These are phyloP conservation scores for Patellaria atrata DNA, from an alignment of 495 filamentous ascomycete genomes.

Conservation along the genomic window DNA sequence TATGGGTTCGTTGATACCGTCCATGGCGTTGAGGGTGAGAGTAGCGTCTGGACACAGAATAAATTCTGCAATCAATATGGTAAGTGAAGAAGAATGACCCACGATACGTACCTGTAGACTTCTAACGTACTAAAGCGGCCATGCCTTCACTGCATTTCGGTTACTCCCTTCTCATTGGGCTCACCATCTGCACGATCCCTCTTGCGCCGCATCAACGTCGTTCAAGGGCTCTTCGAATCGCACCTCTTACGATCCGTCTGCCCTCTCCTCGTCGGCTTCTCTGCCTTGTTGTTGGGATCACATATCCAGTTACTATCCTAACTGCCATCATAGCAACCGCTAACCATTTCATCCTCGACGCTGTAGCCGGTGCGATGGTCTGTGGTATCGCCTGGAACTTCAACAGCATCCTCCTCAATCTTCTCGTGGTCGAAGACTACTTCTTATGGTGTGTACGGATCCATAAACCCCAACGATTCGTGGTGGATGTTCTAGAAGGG, in stretches of 20 bases:
- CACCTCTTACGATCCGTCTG: slow-evolving; percentile 10
- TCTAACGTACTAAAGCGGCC: slow-evolving; percentile 46
- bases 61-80: slow-evolving; percentile 52
- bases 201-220: slow-evolving; percentile 23
- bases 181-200: slow-evolving; percentile 46
- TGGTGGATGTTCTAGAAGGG: slow-evolving; percentile 5
- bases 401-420: slow-evolving; percentile 44
- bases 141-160: slow-evolving; percentile 76
- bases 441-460: slow-evolving; percentile 48
- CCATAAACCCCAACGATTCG: slow-evolving; percentile 37
- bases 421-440: slow-evolving; percentile 49
- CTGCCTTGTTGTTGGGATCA: slow-evolving; percentile 38
- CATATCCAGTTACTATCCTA: slow-evolving; percentile 51
- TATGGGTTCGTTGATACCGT: slow-evolving; percentile 68
- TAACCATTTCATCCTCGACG: slow-evolving; percentile 57
- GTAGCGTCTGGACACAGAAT: slow-evolving; percentile 61
- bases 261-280: slow-evolving; percentile 34
- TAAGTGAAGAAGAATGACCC: too few relatives aligned
- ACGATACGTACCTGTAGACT: background rate
- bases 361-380: slow-evolving; percentile 47
- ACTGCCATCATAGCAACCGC: slow-evolving; percentile 57
- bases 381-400: slow-evolving; percentile 42
- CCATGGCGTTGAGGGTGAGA: slow-evolving; percentile 45
- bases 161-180: slow-evolving; percentile 60
- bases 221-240: background rate